Evolutionary conservation across 2,329 filamentous ascomycete genomes (phyloP).

Genomic region (Lojkania enalia): DNA sequence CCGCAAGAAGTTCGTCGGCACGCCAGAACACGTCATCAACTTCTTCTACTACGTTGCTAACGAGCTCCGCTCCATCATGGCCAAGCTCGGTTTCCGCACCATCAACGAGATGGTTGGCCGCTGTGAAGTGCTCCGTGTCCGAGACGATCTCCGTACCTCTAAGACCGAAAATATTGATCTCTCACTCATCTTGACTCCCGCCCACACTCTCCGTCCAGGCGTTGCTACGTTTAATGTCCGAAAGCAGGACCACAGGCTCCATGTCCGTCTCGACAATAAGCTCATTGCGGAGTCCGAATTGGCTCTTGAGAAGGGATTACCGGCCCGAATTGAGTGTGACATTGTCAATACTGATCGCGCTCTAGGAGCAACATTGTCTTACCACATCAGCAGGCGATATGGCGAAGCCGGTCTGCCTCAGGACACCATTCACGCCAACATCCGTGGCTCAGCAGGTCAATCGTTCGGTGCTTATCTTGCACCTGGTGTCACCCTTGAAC

Average conservation of each 20-base stretch:
- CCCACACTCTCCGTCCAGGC: slow-evolving; percentile 91
- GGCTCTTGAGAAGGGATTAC: slow-evolving; percentile 90
- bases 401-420: slow-evolving; percentile 86
- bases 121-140: slow-evolving; percentile 81
- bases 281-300: slow-evolving; percentile 93
- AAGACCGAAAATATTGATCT: slow-evolving; percentile 95
- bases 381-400: slow-evolving; percentile 91
- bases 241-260: slow-evolving; percentile 94
- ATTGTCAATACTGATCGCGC: slow-evolving; percentile 96
- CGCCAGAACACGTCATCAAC: slow-evolving; percentile 96
- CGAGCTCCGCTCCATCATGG: slow-evolving; percentile 95
- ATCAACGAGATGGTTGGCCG: slow-evolving; percentile 98
- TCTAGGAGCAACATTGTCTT: slow-evolving; percentile 89
- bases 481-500: slow-evolving; percentile 88
- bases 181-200: slow-evolving; percentile 88
- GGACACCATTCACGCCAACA: slow-evolving; percentile 94
- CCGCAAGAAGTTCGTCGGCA: slow-evolving; percentile 89
- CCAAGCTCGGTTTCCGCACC: slow-evolving; percentile 88
- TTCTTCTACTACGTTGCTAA: slow-evolving; percentile 99
- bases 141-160: slow-evolving; percentile 81
- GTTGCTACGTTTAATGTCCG: slow-evolving; percentile 97
- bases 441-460: slow-evolving; percentile 94
- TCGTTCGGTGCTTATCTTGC: slow-evolving; percentile 95
- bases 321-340: slow-evolving; percentile 91
- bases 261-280: slow-evolving; percentile 94